phyloP scores from a whole-genome alignment of 345 rosid species.

The Eucalyptus melliodora region DNA sequence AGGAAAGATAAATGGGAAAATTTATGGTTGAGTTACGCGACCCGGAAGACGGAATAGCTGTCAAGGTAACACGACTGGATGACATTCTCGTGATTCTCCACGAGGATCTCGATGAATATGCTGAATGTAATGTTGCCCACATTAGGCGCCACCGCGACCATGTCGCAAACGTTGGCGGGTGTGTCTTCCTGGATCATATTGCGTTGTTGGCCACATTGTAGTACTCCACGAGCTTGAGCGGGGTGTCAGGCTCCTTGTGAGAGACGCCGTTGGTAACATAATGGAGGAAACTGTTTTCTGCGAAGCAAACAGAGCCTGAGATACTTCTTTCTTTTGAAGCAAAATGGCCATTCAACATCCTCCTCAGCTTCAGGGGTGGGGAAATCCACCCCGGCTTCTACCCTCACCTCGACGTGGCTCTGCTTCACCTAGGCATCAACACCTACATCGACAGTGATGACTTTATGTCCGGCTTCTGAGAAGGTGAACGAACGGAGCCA shows the following conservation, averaged over 20 bases:
- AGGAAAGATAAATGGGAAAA: neutral
- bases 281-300: too few species aligned
- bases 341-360: neutral
- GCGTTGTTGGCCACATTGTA: neutral
- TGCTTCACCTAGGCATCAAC: neutral
- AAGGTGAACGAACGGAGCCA: neutral
- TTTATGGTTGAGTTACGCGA: conserved; percentile 3
- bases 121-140: conserved; percentile 12
- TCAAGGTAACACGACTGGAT: conserved; percentile 12
- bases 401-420: neutral
- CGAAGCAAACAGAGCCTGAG: too few species aligned
- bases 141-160: neutral
- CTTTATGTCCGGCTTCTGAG: neutral
- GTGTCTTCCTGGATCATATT: conserved; percentile 1
- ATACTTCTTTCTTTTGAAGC: too few species aligned
- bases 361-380: neutral
- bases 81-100: conserved; percentile 12
- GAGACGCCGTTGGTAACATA: too few species aligned
- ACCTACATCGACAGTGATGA: neutral
- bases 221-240: conserved; percentile 17
- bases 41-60: conserved; percentile 14
- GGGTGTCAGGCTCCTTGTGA: neutral
- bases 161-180: neutral
- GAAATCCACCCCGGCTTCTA: neutral
- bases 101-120: conserved; percentile 9